Conservation (phyloP, 2,329 filamentous ascomycete genomes). For the Leptographium galeiforme region DNA sequence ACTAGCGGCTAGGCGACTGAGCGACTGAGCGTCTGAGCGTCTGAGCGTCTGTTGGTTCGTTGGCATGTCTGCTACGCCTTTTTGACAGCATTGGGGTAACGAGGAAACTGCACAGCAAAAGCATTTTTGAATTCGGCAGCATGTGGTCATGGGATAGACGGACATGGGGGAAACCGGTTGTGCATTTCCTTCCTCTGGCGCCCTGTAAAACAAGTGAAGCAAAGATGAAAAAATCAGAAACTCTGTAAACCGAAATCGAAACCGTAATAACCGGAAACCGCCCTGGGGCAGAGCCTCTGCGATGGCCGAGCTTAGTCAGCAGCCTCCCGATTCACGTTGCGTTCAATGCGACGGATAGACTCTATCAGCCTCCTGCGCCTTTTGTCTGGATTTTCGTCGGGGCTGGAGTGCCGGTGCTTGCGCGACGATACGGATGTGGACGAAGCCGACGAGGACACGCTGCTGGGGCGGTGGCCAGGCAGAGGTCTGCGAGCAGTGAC, state of each 20-base stretch:
- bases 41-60: not conserved
- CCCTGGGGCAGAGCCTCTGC: too few species aligned
- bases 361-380: too few species aligned
- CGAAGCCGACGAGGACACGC: not conserved
- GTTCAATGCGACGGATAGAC: too few species aligned
- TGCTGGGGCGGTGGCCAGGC: too few species aligned
- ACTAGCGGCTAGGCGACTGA: constrained; percentile 31
- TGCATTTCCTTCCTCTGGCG: not conserved
- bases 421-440: not conserved
- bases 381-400: not conserved
- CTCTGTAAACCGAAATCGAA: too few species aligned
- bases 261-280: too few species aligned
- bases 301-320: not conserved
- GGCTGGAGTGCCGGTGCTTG: not conserved
- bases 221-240: not conserved
- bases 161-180: not conserved
- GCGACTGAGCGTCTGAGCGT: not conserved
- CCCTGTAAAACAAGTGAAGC: not conserved
- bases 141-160: not conserved
- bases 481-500: not conserved
- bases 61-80: not conserved
- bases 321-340: too few species aligned
- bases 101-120: not conserved
- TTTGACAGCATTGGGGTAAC: too few species aligned
- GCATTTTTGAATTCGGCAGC: not conserved